Percentiles rank a stretch among this genome's conserved stretches.
Evolutionary conservation across 2,329 filamentous ascomycete genomes (phyloP).

Genomic region (Calonectria henricotiae): DNA sequence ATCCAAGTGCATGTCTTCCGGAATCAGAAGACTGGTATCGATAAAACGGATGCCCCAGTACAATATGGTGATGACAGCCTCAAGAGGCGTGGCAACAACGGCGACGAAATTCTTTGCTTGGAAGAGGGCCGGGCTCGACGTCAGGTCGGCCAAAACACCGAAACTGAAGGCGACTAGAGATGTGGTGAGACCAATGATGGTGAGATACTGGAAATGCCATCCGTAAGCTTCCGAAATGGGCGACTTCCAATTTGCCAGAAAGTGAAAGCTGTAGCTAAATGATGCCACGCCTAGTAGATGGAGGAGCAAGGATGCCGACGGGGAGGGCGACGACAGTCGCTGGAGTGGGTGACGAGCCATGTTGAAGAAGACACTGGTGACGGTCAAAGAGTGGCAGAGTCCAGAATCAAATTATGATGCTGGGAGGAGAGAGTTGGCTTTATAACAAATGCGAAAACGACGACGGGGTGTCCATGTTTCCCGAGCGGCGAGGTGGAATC

Average conservation of each 20-base stretch:
- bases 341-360: slow-evolving; percentile 76
- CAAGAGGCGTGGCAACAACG: slow-evolving; percentile 78
- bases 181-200: slow-evolving; percentile 79
- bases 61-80: slow-evolving; percentile 79
- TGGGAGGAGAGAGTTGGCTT: not conserved
- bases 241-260: slow-evolving; percentile 67
- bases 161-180: slow-evolving; percentile 74
- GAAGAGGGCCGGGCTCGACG: slow-evolving; percentile 73
- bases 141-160: slow-evolving; percentile 77
- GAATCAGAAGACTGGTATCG: slow-evolving; percentile 69
- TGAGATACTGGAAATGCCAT: slow-evolving; percentile 81
- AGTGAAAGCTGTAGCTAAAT: slow-evolving; percentile 70
- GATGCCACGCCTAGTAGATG: slow-evolving; percentile 72
- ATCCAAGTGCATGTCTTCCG: slow-evolving; percentile 71
- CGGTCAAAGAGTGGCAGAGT: not conserved
- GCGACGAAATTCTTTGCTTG: slow-evolving; percentile 78
- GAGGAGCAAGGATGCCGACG: slow-evolving; percentile 74
- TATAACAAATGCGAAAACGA: not conserved
- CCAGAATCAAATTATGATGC: not conserved
- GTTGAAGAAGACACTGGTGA: slow-evolving; percentile 21
- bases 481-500: slow-evolving; percentile 21
- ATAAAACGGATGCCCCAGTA: slow-evolving; percentile 80
- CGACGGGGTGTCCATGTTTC: not conserved
- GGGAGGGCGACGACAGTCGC: slow-evolving; percentile 76
- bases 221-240: slow-evolving; percentile 75